Percentiles rank a stretch among this genome's conserved stretches.
Evolutionary conservation across 2,329 filamentous ascomycete genomes (phyloP).

Genomic region (Aspergillus intermedius): DNA sequence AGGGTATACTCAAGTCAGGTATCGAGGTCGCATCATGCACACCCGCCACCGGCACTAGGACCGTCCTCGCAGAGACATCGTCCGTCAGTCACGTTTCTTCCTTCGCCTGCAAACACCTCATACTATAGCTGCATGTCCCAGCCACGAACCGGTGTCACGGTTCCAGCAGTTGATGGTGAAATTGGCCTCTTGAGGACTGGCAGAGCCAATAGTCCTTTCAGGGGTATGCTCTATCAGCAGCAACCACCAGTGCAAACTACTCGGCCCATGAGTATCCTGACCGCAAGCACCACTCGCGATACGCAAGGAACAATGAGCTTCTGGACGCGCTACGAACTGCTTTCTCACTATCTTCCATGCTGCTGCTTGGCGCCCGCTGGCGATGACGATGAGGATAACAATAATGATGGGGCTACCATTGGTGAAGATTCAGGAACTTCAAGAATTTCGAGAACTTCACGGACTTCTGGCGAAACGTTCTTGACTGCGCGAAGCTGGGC

Average conservation of each 20-base stretch:
- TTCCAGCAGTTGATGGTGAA: background rate
- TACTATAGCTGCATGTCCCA: background rate
- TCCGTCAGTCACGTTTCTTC: background rate
- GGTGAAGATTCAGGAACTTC: slow-evolving; percentile 6
- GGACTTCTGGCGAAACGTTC: slow-evolving; percentile 11
- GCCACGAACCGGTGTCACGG: background rate
- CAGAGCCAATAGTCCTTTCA: background rate
- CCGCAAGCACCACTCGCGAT: background rate
- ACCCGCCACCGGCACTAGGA: background rate
- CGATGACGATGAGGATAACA: background rate
- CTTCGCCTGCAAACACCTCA: background rate
- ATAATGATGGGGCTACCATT: background rate
- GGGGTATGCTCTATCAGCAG: background rate
- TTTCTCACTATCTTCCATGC: slow-evolving; percentile 1
- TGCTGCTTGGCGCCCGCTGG: slow-evolving; percentile 4
- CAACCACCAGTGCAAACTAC: background rate
- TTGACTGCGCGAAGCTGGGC: slow-evolving; percentile 6
- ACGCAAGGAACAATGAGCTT: background rate
- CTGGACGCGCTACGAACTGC: background rate
- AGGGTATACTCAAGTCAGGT: background rate
- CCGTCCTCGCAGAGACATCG: background rate
- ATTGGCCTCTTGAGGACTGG: background rate
- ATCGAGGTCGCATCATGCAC: background rate
- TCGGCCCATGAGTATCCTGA: no score
- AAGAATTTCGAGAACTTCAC: background rate